Evolutionary conservation across 306 rosid species (phyloP).

Genomic region (Pyrus bretschneideri): DNA sequence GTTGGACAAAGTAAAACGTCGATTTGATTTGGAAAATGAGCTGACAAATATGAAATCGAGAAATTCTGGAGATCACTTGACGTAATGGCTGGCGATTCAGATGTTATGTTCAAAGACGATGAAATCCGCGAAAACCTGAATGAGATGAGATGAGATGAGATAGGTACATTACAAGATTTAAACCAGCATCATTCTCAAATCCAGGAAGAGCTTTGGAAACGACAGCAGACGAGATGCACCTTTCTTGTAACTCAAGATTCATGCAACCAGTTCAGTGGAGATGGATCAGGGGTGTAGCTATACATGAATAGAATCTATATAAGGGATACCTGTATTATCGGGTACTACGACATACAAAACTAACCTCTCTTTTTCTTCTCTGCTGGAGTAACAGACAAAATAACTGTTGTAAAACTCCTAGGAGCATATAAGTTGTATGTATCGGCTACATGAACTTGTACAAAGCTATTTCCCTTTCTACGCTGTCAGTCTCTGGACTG

Average conservation of each 20-base stretch:
- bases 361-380: background rate
- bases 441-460: slow-evolving; percentile 13
- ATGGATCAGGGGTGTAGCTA: background rate
- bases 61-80: slow-evolving; percentile 38
- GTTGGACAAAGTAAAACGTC: slow-evolving; percentile 62
- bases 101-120: slow-evolving; percentile 30
- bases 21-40: slow-evolving; percentile 62
- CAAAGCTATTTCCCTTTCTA: slow-evolving; percentile 4
- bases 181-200: background rate
- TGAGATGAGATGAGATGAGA: slow-evolving; percentile 8
- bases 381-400: background rate
- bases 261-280: background rate
- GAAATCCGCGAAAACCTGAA: slow-evolving; percentile 24
- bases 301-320: slow-evolving; percentile 6
- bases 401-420: background rate
- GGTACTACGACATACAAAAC: background rate
- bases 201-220: background rate
- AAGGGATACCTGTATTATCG: slow-evolving; percentile 6
- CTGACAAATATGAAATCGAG: slow-evolving; percentile 60
- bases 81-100: slow-evolving; percentile 2
- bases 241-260: background rate
- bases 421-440: background rate
- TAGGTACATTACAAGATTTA: slow-evolving; percentile 38
- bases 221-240: background rate
- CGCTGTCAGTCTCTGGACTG: background rate